A percentile compares a stretch with the other conserved stretches of the same genome.
Evolutionary conservation across 108 stramenopile genomes (phyloP).

Genomic region (Parietichytrium sp.): DNA sequence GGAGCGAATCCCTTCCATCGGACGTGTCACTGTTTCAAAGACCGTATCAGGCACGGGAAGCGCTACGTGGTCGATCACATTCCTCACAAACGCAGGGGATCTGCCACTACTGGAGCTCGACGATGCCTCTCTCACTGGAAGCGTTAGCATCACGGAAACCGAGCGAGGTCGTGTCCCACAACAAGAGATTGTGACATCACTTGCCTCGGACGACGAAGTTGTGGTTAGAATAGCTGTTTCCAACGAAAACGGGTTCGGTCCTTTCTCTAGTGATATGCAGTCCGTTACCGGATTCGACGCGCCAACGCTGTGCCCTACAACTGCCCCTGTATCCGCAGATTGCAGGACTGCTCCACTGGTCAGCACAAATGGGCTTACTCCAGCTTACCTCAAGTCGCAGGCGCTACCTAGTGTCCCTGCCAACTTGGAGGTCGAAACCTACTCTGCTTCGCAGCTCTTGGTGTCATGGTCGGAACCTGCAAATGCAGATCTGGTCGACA

Average conservation of each 20-base stretch:
- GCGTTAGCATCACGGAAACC: not conserved
- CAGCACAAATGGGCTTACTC: not conserved
- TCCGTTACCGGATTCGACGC: too few species aligned
- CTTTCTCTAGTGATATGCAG: not conserved
- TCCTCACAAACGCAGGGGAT: conserved; percentile 56
- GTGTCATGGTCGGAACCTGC: not conserved
- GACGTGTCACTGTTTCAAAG: conserved; percentile 47
- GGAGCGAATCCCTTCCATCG: conserved; percentile 50
- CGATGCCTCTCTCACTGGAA: not conserved
- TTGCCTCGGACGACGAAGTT: too few species aligned
- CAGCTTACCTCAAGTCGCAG: not conserved
- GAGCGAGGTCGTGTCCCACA: not conserved
- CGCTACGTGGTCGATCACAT: conserved; percentile 59
- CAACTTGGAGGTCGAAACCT: not conserved
- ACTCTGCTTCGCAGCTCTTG: conserved; percentile 26
- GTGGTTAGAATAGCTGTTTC: not conserved
- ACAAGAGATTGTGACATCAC: too few species aligned
- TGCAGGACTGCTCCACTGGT: not conserved
- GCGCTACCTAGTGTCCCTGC: not conserved
- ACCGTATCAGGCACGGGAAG: not conserved
- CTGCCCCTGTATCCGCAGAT: not conserved
- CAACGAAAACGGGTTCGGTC: conserved; percentile 23
- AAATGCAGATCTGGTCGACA: not conserved
- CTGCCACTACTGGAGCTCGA: conserved; percentile 56
- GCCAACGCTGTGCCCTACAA: conserved; percentile 18